Conservation (phyloP, 495 filamentous ascomycete genomes). For the Aspergillus bertholletiae region DNA sequence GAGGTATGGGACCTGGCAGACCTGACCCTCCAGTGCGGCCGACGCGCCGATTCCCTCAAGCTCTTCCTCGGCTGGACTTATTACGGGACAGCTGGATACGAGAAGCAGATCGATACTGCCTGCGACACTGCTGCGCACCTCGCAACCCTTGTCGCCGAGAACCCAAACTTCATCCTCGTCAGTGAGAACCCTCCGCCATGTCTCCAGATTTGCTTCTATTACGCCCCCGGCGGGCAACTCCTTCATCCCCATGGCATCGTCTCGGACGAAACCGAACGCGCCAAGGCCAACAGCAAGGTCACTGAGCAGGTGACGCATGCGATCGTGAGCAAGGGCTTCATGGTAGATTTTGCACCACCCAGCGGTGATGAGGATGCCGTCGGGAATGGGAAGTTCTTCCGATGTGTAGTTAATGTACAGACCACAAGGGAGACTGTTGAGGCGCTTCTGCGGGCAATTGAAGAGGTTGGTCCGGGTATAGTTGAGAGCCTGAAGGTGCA, state of each 20-base stretch:
- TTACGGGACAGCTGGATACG: slow-evolving; percentile 68
- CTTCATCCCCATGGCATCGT: slow-evolving; percentile 31
- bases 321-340: slow-evolving; percentile 74
- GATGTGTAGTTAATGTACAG: slow-evolving; percentile 80
- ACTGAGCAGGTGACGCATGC: slow-evolving; percentile 63
- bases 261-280: slow-evolving; percentile 38
- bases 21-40: slow-evolving; percentile 87
- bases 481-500: slow-evolving; percentile 28
- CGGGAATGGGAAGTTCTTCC: slow-evolving; percentile 73
- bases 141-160: slow-evolving; percentile 48
- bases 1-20: slow-evolving; percentile 92
- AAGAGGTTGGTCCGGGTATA: slow-evolving; percentile 57
- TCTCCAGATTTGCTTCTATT: slow-evolving; percentile 94
- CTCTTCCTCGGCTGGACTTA: slow-evolving; percentile 85
- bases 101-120: slow-evolving; percentile 61
- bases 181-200: slow-evolving; percentile 78
- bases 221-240: slow-evolving; percentile 55
- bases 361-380: slow-evolving; percentile 47
- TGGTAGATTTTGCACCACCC: slow-evolving; percentile 88
- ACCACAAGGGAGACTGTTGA: slow-evolving; percentile 73
- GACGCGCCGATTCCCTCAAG: slow-evolving; percentile 81
- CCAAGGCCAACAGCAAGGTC: slow-evolving; percentile 62
- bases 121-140: slow-evolving; percentile 66
- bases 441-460: slow-evolving; percentile 68
- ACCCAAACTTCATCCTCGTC: slow-evolving; percentile 64